Conservation (phyloP, 352 stramenopile genomes). For the Pythium pyrilobum region DNA sequence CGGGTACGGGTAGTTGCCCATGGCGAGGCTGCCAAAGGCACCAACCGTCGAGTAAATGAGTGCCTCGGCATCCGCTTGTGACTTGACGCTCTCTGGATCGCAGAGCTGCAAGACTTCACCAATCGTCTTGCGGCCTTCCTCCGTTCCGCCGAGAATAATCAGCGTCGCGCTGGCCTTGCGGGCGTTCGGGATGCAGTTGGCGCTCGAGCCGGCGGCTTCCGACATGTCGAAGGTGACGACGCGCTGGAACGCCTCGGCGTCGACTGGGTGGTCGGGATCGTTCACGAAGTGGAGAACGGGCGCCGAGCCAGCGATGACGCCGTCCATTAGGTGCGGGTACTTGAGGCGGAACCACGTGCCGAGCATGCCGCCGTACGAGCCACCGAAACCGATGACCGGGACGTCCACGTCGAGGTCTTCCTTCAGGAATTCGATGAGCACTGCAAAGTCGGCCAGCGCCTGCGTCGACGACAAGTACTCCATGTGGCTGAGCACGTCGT, state of each 20-base stretch:
- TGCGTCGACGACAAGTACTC: slow-evolving; percentile 81
- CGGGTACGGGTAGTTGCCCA: slow-evolving; percentile 90
- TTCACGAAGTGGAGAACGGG: slow-evolving; percentile 52
- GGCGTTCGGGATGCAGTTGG: slow-evolving; percentile 51
- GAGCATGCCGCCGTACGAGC: slow-evolving; percentile 74
- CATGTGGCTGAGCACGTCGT: slow-evolving; percentile 42
- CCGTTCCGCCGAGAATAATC: slow-evolving; percentile 20
- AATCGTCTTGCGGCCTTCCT: slow-evolving; percentile 20
- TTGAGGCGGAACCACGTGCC: slow-evolving; percentile 65
- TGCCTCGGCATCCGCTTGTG: slow-evolving; percentile 20
- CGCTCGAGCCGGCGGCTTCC: slow-evolving; percentile 29
- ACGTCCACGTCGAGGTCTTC: slow-evolving; percentile 29
- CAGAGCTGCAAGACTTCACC: slow-evolving; percentile 27
- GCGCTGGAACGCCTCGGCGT: slow-evolving; percentile 23
- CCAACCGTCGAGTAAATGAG: slow-evolving; percentile 33
- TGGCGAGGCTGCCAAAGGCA: slow-evolving; percentile 77
- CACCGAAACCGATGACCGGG: slow-evolving; percentile 60
- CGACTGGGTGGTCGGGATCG: slow-evolving; percentile 32
- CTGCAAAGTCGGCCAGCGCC: slow-evolving; percentile 64
- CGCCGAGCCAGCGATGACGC: slow-evolving; percentile 54
- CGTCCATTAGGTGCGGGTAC: slow-evolving; percentile 69
- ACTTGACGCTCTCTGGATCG: slow-evolving; percentile 12
- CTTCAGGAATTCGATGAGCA: slow-evolving; percentile 46
- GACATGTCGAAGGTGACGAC: slow-evolving; percentile 42
- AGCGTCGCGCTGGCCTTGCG: slow-evolving; percentile 33